Conservation (phyloP, 1,284 basidiomycete species). For the Vanrija sp. region DNA sequence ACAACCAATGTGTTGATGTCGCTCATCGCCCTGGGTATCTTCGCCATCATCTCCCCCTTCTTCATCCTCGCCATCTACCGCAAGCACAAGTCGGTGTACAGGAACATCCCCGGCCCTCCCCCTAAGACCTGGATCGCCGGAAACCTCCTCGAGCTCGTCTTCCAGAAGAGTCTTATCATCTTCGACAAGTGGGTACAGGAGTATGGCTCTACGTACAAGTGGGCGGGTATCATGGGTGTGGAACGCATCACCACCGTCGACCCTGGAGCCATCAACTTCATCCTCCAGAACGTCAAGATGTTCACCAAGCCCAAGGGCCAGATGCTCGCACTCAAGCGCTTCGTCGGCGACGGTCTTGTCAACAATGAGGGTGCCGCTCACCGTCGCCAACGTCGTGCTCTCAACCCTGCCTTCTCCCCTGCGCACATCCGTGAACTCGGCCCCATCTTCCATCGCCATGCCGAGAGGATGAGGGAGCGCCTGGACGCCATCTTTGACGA, state of each 20-base stretch:
- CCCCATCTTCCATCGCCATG: too few species aligned
- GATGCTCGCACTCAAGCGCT: conserved; percentile 52
- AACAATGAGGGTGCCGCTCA: conserved; percentile 52
- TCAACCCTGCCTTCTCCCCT: conserved; percentile 46
- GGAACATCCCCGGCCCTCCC: conserved; percentile 12
- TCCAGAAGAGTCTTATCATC: background rate
- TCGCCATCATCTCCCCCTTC: too few species aligned
- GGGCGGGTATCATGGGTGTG: too few species aligned
- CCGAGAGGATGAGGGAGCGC: too few species aligned
- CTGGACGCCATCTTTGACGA: too few species aligned
- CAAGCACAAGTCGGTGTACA: too few species aligned
- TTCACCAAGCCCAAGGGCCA: conserved; percentile 66
- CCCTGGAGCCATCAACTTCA: conserved; percentile 58
- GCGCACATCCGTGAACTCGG: conserved; percentile 21
- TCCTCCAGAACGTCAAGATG: conserved; percentile 55
- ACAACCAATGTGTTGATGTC: too few species aligned
- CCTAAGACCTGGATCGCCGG: conserved; percentile 7
- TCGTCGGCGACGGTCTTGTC: conserved; percentile 38
- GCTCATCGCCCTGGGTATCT: too few species aligned
- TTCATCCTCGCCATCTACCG: too few species aligned
- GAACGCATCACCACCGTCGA: conserved; percentile 59
- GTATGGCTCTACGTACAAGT: conserved; percentile 9
- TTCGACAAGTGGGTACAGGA: conserved; percentile 17
- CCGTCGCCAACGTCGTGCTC: conserved; percentile 51
- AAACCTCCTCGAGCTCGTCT: background rate